A percentile compares a stretch with the other conserved stretches of the same genome.
These are phyloP conservation scores for Termitomyces sp. DNA, from an alignment of 768 basidiomycete species.

Conservation along the genomic window DNA sequence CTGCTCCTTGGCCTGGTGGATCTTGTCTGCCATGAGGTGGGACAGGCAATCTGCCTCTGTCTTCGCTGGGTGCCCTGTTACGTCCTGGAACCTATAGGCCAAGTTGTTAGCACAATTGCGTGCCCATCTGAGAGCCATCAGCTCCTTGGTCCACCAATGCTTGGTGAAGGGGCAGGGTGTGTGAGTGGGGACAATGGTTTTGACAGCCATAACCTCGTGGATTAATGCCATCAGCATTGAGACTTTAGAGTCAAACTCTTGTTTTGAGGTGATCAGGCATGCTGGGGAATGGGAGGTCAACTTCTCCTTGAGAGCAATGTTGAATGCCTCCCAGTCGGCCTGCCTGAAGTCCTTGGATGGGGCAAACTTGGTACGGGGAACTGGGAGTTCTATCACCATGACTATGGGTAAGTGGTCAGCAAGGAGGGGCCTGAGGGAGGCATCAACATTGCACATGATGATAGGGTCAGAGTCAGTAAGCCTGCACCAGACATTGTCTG, in stretches of 20 bases:
- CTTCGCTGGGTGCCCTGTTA: no score
- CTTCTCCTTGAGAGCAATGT: neutral
- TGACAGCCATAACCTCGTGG: neutral
- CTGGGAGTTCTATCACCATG: no score
- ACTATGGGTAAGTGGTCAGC: neutral
- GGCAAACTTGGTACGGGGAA: neutral
- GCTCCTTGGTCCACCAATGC: neutral
- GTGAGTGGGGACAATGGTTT: neutral
- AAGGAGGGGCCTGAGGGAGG: no score
- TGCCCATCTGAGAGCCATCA: no score
- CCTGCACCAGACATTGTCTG: no score
- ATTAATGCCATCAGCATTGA: neutral
- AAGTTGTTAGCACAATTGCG: no score
- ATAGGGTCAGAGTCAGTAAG: no score
- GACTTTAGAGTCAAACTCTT: neutral
- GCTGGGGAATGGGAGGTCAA: neutral
- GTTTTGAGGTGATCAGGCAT: neutral
- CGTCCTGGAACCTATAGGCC: no score
- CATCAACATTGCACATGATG: no score
- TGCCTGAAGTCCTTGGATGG: neutral
- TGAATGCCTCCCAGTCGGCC: neutral
- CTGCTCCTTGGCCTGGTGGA: no score
- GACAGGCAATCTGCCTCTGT: no score
- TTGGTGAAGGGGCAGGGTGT: neutral
- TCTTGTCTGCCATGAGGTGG: no score